Evolutionary conservation across 2,329 filamentous ascomycete species (phyloP).

Genomic region (Hymenoscyphus repandus): DNA sequence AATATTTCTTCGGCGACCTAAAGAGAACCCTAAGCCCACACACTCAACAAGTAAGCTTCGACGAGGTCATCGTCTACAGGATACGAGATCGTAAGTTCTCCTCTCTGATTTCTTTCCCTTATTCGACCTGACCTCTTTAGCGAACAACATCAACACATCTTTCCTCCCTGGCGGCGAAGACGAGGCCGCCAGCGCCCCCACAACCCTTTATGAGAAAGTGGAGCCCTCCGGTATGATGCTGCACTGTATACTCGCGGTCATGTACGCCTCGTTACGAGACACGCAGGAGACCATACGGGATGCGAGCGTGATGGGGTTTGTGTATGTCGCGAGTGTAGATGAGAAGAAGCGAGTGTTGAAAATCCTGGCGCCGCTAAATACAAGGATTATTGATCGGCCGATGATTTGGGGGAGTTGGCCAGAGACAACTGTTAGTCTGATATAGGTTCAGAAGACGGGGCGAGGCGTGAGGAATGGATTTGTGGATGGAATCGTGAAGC

Average conservation of each 20-base stretch:
- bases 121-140: slow-evolving; percentile 7
- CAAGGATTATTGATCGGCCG: slow-evolving; percentile 71
- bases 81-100: slow-evolving; percentile 50
- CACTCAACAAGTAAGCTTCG: slow-evolving; percentile 78
- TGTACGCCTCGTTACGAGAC: slow-evolving; percentile 68
- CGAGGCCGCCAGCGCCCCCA: slow-evolving; percentile 25
- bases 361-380: slow-evolving; percentile 77
- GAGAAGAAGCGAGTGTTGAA: slow-evolving; percentile 75
- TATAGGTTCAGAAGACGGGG: too few species aligned
- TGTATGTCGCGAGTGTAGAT: slow-evolving; percentile 90
- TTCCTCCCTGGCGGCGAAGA: slow-evolving; percentile 32
- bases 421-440: slow-evolving; percentile 60
- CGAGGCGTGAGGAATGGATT: not conserved
- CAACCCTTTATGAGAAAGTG: slow-evolving; percentile 53
- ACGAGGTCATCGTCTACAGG: slow-evolving; percentile 67
- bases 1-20: slow-evolving; percentile 89
- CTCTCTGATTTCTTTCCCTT: not conserved
- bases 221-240: slow-evolving; percentile 64
- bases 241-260: slow-evolving; percentile 79
- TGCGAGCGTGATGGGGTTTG: slow-evolving; percentile 82
- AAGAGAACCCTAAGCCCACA: slow-evolving; percentile 77
- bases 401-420: slow-evolving; percentile 84
- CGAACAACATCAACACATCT: slow-evolving; percentile 25
- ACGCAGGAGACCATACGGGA: slow-evolving; percentile 68
- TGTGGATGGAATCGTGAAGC: not conserved